phyloP scores from a whole-genome alignment of 257 asterid genomes.

The Striga asiatica region DNA sequence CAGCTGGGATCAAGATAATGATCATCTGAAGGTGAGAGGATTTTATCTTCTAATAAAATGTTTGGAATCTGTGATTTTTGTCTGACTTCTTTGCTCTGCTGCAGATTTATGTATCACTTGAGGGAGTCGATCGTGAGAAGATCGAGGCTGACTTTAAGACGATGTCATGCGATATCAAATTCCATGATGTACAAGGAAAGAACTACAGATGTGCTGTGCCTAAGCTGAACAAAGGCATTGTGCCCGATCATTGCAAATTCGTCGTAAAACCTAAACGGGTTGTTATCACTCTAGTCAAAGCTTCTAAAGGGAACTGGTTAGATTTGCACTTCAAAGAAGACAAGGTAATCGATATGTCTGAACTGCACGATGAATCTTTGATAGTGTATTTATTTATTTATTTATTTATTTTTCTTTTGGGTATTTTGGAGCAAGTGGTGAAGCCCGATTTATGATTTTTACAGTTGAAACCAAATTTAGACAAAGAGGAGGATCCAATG shows the following conservation, averaged over 20 bases:
- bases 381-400: too few relatives aligned
- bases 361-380: too few relatives aligned
- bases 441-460: background rate
- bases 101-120: slow-evolving; percentile 72
- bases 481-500: background rate
- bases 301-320: slow-evolving; percentile 68
- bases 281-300: slow-evolving; percentile 50
- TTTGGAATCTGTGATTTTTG: too few relatives aligned
- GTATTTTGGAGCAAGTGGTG: background rate
- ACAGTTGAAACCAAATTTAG: background rate
- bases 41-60: too few relatives aligned
- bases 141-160: slow-evolving; percentile 59
- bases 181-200: slow-evolving; percentile 72
- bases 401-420: too few relatives aligned
- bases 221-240: slow-evolving; percentile 61
- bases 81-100: background rate
- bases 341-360: slow-evolving; percentile 46
- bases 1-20: slow-evolving; percentile 94
- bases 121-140: slow-evolving; percentile 76
- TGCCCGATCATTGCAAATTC: slow-evolving; percentile 68
- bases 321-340: slow-evolving; percentile 89
- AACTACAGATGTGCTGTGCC: slow-evolving; percentile 77
- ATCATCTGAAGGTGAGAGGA: slow-evolving; percentile 62
- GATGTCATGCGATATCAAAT: slow-evolving; percentile 54
- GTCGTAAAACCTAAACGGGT: slow-evolving; percentile 70